Evolutionary conservation across 1,284 basidiomycete genomes (phyloP).

Genomic region (Pseudozyma tsukubaensis): DNA sequence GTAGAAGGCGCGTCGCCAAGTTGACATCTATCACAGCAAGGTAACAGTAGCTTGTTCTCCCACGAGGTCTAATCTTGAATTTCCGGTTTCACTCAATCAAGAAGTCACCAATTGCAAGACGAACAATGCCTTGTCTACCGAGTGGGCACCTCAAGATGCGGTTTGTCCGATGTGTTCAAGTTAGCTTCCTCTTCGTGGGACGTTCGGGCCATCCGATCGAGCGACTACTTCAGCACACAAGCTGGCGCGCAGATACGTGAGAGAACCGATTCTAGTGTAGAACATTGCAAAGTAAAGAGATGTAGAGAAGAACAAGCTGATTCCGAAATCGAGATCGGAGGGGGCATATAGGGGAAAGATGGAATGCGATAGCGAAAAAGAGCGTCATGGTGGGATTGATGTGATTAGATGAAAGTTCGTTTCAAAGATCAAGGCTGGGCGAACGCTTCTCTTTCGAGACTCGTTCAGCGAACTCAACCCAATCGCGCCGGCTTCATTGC

Average conservation of each 20-base stretch:
- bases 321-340: background rate
- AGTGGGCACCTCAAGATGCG: no score
- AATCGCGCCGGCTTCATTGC: background rate
- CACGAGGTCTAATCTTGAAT: background rate
- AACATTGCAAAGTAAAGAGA: conserved; percentile 11
- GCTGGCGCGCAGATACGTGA: background rate
- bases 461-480: conserved; percentile 15
- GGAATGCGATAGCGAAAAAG: conserved; percentile 11
- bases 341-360: background rate
- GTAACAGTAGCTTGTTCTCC: background rate
- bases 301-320: conserved; percentile 3
- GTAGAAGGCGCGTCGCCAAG: conserved; percentile 16
- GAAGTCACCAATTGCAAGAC: no score
- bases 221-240: background rate
- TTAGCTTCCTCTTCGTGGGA: no score
- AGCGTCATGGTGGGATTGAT: conserved; percentile 7
- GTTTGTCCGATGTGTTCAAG: no score
- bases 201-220: no score
- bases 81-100: background rate
- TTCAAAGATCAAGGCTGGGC: background rate
- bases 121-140: no score
- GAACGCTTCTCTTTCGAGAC: conserved; percentile 2
- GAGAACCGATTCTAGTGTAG: conserved; percentile 12
- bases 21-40: conserved; percentile 1
- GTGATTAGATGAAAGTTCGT: background rate